Base-by-base conservation (phyloP, 2,329 filamentous ascomycete genomes). In the Sclerotinia trifoliorum region DNA sequence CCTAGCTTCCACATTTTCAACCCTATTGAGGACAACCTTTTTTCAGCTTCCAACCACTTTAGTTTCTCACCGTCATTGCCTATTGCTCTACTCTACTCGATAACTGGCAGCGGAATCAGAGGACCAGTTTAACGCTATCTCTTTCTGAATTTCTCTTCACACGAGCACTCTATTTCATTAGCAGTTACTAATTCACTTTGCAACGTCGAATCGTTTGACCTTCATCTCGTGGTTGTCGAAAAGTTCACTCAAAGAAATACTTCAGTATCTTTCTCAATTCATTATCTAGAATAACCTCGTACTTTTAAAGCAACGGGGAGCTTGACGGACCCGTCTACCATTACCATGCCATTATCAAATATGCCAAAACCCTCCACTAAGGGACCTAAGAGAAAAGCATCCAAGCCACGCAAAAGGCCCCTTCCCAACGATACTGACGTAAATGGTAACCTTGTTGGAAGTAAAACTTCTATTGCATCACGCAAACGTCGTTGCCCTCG, bases 401-500 rank as follows among this genome's bases (percentile, higher is more conserved):
- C 68, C 17, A 67, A 56, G 39, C 21, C 42, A 24, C 21, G 32
- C 35, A 55, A 54, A 21, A 29, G 29, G 21, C 10, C 57, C 7
- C n/a, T 52, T 10, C 52, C 52, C 52, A 65, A 55, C 42, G 39
- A 52, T 15, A 49, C 21, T n/a, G 49, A 63, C 19, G 39, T 46
- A 26, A 54, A 57, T 57, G 61, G 58, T 39, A 56, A 29, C 21
- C 24, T 65, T 15, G 48, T 56, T 19, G 42, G 66, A 13, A 52
- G 24, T 21, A 5, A n/a, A 26, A 57, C 66, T 4, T 65, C 61
- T 19, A 35, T 44, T 5, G 61, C 66, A 35, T 68, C 66, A 21
- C 66, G 66, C 44, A 65, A 42, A 21, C 61, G 66, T 44, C 66
- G 61, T 15, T 24, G 39, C 29, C 29, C 51, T 7, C 26, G 42